These are phyloP conservation scores for Neoascochyta sp. DNA, from an alignment of 2,329 filamentous ascomycete species.

Conservation along the genomic window DNA sequence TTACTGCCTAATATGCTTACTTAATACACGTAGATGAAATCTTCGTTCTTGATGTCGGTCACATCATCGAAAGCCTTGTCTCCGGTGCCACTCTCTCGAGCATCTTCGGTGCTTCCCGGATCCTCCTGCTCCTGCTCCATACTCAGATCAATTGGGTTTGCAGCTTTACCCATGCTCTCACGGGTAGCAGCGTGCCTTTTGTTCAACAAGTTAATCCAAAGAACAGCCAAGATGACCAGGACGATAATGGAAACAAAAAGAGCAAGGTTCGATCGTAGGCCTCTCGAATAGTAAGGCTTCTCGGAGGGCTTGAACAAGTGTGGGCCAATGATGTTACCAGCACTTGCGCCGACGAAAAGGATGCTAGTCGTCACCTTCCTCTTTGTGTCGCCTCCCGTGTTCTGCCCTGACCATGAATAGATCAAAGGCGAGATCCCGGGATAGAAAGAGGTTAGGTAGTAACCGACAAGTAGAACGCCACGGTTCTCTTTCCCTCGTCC, in stretches of 20 bases:
- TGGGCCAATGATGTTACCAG: slow-evolving; percentile 64
- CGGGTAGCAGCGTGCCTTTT: slow-evolving; percentile 53
- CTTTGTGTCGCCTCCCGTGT: slow-evolving; percentile 67
- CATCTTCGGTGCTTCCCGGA: slow-evolving; percentile 25
- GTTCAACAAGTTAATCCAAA: slow-evolving; percentile 55
- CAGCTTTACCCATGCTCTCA: slow-evolving; percentile 58
- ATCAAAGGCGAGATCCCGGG: slow-evolving; percentile 59
- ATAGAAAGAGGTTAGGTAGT: slow-evolving; percentile 59
- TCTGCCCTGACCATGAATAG: slow-evolving; percentile 59
- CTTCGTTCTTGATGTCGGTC: slow-evolving; percentile 60
- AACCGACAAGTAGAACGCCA: slow-evolving; percentile 53
- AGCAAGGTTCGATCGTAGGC: slow-evolving; percentile 57
- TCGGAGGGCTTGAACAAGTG: slow-evolving; percentile 61
- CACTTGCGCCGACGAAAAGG: slow-evolving; percentile 62
- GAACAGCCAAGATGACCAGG: slow-evolving; percentile 45
- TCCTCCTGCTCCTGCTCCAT: slow-evolving; percentile 51
- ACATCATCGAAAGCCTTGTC: slow-evolving; percentile 56
- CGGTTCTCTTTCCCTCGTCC: slow-evolving; percentile 46
- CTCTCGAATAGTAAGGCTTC: slow-evolving; percentile 55
- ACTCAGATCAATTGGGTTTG: slow-evolving; percentile 56
- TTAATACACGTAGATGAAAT: slow-evolving; percentile 59
- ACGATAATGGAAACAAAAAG: slow-evolving; percentile 60
- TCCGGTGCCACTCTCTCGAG: slow-evolving; percentile 28
- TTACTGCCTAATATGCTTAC: background rate
- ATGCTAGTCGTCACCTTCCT: slow-evolving; percentile 63